phyloP scores from a whole-genome alignment of 768 basidiomycete species.

The Daedalea quercina region DNA sequence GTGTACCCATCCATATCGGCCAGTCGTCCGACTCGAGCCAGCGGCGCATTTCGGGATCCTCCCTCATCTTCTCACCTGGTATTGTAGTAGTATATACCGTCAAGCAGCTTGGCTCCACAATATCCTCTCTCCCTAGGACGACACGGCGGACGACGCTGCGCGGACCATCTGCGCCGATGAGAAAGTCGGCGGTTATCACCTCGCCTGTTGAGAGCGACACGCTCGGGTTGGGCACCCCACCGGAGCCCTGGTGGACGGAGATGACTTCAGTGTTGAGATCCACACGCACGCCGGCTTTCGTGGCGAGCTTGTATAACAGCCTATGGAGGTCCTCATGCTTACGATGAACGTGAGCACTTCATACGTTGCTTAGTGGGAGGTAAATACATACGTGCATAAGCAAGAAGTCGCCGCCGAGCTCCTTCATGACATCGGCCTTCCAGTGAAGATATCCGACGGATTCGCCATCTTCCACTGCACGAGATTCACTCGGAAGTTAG shows the following conservation, averaged over 20 bases:
- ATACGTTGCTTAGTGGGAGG: background rate
- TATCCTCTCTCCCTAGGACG: conserved; percentile 27
- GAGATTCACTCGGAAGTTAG: background rate
- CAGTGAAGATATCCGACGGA: conserved; percentile 40
- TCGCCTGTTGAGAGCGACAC: conserved; percentile 34
- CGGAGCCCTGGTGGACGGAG: conserved; percentile 11
- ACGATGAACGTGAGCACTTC: background rate
- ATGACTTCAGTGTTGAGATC: conserved; percentile 27
- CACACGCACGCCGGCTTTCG: conserved; percentile 40
- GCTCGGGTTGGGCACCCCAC: conserved; percentile 11
- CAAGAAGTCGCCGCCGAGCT: conserved; percentile 43
- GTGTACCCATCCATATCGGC: conserved; percentile 24
- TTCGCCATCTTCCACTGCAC: conserved; percentile 37
- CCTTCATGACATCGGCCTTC: conserved; percentile 39
- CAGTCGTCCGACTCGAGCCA: conserved; percentile 13
- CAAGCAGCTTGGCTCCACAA: conserved; percentile 21
- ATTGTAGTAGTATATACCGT: conserved; percentile 41
- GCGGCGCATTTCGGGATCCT: conserved; percentile 30
- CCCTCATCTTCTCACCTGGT: conserved; percentile 31
- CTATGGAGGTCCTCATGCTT: conserved; percentile 49
- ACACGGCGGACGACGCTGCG: conserved; percentile 33
- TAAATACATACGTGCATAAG: conserved; percentile 36
- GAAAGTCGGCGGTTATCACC: conserved; percentile 39
- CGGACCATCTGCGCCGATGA: conserved; percentile 58
- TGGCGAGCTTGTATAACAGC: conserved; percentile 40